Evolutionary conservation across 257 asterid genomes (phyloP).

Genomic region (Rubia yunnanensis): DNA sequence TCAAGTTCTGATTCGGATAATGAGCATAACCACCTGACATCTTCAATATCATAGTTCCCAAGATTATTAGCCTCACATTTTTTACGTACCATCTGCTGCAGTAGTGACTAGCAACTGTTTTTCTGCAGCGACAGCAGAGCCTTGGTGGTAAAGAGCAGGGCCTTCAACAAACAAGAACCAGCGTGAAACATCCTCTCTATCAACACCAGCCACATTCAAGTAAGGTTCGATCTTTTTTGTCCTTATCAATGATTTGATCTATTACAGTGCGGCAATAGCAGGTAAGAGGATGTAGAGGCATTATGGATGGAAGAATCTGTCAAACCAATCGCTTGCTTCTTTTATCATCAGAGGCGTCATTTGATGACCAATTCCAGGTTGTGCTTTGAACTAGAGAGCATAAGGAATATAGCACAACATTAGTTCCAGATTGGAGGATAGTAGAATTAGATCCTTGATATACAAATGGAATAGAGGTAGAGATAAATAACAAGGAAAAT

Average conservation of each 20-base stretch:
- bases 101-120: no score
- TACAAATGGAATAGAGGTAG: neutral
- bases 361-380: constrained; percentile 61
- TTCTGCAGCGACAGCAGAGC: no score
- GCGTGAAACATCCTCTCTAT: constrained; percentile 60
- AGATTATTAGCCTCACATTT: no score
- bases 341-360: constrained; percentile 80
- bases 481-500: neutral
- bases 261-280: no score
- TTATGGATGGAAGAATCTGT: constrained; percentile 23
- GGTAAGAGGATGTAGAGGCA: neutral
- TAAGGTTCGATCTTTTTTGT: constrained; percentile 80
- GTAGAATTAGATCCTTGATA: neutral
- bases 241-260: no score
- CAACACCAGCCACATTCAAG: constrained; percentile 54
- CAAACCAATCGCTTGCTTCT: constrained; percentile 69
- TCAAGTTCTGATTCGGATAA: no score
- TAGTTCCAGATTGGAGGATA: neutral
- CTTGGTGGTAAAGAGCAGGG: constrained; percentile 75
- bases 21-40: no score
- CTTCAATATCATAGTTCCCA: no score
- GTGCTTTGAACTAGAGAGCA: constrained; percentile 56
- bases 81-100: no score
- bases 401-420: neutral
- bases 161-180: constrained; percentile 80